Evolutionary conservation across 176 grass and related monocot genomes (phyloP), one percentile per base, ranked within the genome.

Genomic region (Pharus latifolius): DNA sequence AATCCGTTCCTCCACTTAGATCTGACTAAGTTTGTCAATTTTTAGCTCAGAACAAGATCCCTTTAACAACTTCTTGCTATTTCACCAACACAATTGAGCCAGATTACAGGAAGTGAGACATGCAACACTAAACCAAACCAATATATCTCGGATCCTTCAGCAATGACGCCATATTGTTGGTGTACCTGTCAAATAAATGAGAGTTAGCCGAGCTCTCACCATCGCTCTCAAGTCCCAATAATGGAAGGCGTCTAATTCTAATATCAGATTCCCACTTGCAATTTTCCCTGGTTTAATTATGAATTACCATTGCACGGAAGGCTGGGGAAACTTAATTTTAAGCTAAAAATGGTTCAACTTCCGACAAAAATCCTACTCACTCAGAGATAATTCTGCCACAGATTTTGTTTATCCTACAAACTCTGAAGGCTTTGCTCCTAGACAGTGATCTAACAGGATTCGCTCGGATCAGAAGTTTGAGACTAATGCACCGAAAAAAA

Each of bases 171-270:
- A 56, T 75, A 75, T 56, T 69, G 63, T 75, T 70, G 40, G 54
- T 63, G 77, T 57, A 76, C 70, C 49, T 64, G 32, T 56, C 56
- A 61, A 78, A 75, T 70, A 80, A 85, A 70, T 57, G 83, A 63
- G 30, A 57, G 77, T 85, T 42, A 40, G 83, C 24, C 56, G 63
- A 48, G 70, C 40, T 75, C 70, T 85, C 77, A 30, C 57, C 49
- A 56, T 70, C n/a, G n/a, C 77, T 75, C 52, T 72, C 18, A 52
- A 75, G 49, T 69, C 63, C 24, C 56, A 75, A 74, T 70, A 41
- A 69, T 80, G 58, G 75, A 31, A 32, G 47, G 33, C 33, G 33
- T 48, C 49, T 50, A 83, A 33, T 56, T 53, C 33, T 63, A 77
- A 56, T 56, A 31, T 7, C 24, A 15, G 51, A 62, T 74, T 47